phyloP scores from a whole-genome alignment of 225 moss, liverwort and hornwort genomes.

The Ulota crispa region DNA sequence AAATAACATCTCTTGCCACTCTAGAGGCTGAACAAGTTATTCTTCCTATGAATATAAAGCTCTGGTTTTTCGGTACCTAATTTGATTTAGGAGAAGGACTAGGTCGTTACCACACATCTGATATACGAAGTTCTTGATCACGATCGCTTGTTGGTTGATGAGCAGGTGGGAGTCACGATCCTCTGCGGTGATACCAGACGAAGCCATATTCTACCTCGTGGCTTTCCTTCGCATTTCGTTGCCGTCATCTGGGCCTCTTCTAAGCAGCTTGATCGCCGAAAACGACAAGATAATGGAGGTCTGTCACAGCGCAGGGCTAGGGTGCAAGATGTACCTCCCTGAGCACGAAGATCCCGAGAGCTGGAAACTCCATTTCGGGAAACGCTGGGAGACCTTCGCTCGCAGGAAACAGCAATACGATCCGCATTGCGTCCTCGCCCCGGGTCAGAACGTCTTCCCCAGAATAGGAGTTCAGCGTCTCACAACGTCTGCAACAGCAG shows the following conservation, averaged over 20 bases:
- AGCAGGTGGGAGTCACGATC: conserved; percentile 39
- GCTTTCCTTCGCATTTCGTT: conserved; percentile 40
- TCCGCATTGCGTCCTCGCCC: conserved; percentile 40
- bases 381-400: conserved; percentile 32
- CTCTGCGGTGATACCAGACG: conserved; percentile 40
- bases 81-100: background rate
- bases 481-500: background rate
- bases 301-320: conserved; percentile 25
- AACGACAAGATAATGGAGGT: conserved; percentile 40
- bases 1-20: background rate
- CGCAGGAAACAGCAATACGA: conserved; percentile 41
- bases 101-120: background rate
- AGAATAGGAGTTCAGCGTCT: conserved; percentile 25
- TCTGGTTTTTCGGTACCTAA: background rate
- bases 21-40: background rate
- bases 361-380: conserved; percentile 48
- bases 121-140: background rate
- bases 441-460: conserved; percentile 47
- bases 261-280: conserved; percentile 31
- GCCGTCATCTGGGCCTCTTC: conserved; percentile 26
- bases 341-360: conserved; percentile 25
- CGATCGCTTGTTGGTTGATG: background rate
- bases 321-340: conserved; percentile 49
- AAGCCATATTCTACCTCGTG: conserved; percentile 40
- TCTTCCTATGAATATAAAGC: background rate